Evolutionary conservation across 768 basidiomycete genomes (phyloP), one percentile per base, ranked within the genome.

Genomic region (Pholiota microspora): DNA sequence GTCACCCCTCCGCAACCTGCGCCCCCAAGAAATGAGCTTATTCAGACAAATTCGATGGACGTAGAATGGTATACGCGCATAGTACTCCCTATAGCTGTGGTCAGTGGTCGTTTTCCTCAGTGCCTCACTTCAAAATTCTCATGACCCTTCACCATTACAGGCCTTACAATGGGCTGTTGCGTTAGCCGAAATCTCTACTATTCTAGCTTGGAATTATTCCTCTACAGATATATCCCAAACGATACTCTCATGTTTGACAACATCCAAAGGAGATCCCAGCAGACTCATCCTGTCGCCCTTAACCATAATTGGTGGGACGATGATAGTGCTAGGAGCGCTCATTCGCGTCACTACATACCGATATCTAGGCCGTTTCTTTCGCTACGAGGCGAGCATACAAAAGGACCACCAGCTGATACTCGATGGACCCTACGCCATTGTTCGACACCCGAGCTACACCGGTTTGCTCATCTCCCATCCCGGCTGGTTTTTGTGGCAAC

Each of bases 371-470:
- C 53, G 53, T 27, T 60, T 64, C 38, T 64, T 62, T 44, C 55
- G 53, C 3, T 62, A 53, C 51, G 60, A 64, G 21, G 53, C 59
- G 16, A 71, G 70, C 62, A 74, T 79, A 15, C 71, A 70, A 45
- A 61, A 66, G 21, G 64, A 73, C 51, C 79, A 80, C 53, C 61
- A 63, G 49, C 66, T 81, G n/a, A 64, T 79, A 0, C 74, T 70
- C 0, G 69, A 65, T 2, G 77, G 77, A 1, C 78, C 75, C 2
- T 79, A 80, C 59, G 52, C 71, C 5, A 47, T 69, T n/a, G 74
- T 77, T 13, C 70, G 78, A 46, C 78, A 79, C 57, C 78, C 77
- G 0, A 69, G 73, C 38, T 79, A 79, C 54, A 62, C 69, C 3
- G 49, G 49, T 10, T 34, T 50, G 7, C 49, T 50, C 24, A 3